These are phyloP conservation scores for Lachancea waltii DNA, from an alignment of 805 yeast genomes.

Conservation along the genomic window DNA sequence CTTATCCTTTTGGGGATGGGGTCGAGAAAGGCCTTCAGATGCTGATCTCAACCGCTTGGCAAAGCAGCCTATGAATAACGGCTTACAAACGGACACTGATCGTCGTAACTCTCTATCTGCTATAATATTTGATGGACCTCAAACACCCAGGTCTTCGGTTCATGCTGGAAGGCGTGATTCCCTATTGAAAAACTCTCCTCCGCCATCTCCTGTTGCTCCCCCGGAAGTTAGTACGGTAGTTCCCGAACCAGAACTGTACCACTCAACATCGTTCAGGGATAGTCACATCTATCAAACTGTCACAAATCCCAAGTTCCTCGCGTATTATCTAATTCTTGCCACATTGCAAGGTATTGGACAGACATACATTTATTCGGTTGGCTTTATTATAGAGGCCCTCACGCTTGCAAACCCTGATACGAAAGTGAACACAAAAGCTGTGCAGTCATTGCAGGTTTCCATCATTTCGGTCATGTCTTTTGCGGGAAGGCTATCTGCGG, in stretches of 20 bases:
- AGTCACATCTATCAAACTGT: constrained; percentile 19
- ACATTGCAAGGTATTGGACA: constrained; percentile 60
- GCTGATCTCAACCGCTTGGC: not conserved
- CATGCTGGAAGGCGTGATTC: constrained; percentile 4
- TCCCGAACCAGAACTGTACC: not conserved
- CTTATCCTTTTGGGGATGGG: constrained; percentile 26
- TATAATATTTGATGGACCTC: not conserved
- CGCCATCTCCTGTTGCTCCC: not conserved
- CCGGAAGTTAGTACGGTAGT: not conserved
- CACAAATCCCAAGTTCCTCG: constrained; percentile 37
- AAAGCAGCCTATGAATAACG: not conserved
- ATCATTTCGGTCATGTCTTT: constrained; percentile 59
- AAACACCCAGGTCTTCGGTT: not conserved
- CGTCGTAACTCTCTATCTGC: not conserved
- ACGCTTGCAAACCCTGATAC: constrained; percentile 27
- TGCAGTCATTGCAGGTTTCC: constrained; percentile 68
- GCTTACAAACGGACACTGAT: not conserved
- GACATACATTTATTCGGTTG: constrained; percentile 65
- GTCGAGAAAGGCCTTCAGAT: constrained; percentile 10
- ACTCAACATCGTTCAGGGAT: constrained; percentile 9
- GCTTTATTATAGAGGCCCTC: constrained; percentile 56
- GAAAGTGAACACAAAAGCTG: constrained; percentile 34
- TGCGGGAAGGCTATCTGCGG: constrained; percentile 56
- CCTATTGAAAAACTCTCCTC: constrained; percentile 2
- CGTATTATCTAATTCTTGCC: constrained; percentile 51